Evolutionary conservation across 2,329 filamentous ascomycete species (phyloP).

Genomic region (Lecanoromycetidae sp.): DNA sequence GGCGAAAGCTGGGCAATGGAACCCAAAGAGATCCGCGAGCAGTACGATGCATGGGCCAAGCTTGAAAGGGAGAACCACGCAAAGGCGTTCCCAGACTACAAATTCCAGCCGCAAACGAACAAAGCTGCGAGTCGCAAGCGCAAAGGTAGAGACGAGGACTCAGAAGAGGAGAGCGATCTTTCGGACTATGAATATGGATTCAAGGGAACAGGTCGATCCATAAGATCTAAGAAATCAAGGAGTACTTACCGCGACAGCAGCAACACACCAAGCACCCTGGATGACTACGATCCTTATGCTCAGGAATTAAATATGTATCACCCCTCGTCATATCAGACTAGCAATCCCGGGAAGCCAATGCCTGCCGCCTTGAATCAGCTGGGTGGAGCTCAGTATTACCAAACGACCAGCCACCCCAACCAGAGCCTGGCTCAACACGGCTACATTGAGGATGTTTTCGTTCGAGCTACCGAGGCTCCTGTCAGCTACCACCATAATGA

Average conservation of each 20-base stretch:
- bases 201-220: constrained; percentile 9
- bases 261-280: constrained; percentile 13
- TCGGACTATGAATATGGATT: constrained; percentile 17
- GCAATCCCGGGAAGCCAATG: constrained; percentile 39
- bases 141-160: constrained; percentile 21
- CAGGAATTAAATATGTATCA: constrained; percentile 27
- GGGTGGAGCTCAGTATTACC: constrained; percentile 40
- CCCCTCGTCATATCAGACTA: constrained; percentile 40
- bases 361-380: constrained; percentile 35
- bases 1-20: constrained; percentile 80
- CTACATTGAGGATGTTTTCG: constrained; percentile 33
- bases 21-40: constrained; percentile 54
- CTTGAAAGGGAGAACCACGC: constrained; percentile 76
- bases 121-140: constrained; percentile 36
- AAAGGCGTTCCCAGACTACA: constrained; percentile 78
- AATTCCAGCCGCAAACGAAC: constrained; percentile 75
- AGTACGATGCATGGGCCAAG: constrained; percentile 67
- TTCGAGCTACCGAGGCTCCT: constrained; percentile 30
- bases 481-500: constrained; percentile 24
- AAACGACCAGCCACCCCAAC: constrained; percentile 35
- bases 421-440: constrained; percentile 21
- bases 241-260: constrained; percentile 18
- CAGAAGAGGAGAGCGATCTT: constrained; percentile 32
- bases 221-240: constrained; percentile 16
- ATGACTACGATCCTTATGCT: constrained; percentile 30